Percentiles rank a stretch among this genome's conserved stretches.
phyloP scores from a whole-genome alignment of 768 basidiomycete species.

The Stropharia rugosoannulata region DNA sequence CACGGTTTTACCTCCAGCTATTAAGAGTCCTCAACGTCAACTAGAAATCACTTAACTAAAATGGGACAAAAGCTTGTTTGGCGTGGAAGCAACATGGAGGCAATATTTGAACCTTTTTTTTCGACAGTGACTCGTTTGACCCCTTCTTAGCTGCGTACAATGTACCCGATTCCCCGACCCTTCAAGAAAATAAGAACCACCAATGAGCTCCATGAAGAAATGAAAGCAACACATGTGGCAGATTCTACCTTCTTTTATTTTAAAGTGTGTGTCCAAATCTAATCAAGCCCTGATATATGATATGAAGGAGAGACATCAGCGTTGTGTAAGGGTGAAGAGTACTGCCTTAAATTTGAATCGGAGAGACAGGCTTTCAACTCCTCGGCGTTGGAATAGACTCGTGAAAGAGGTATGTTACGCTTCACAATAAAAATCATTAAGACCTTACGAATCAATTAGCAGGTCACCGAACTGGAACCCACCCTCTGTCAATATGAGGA shows the following conservation, averaged over 20 bases:
- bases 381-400: background rate
- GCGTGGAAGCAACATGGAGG: too few relatives aligned
- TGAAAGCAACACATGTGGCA: background rate
- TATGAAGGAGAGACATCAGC: background rate
- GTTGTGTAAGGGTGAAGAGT: background rate
- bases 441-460: background rate
- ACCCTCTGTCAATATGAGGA: slow-evolving; percentile 5
- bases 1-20: too few relatives aligned
- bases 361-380: background rate
- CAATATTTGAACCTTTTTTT: too few relatives aligned
- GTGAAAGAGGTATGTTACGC: background rate
- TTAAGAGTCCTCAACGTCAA: too few relatives aligned
- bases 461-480: slow-evolving; percentile 7
- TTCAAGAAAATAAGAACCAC: background rate
- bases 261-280: background rate
- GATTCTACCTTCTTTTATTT: background rate
- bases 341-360: background rate
- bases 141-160: background rate
- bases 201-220: background rate
- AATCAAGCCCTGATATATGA: background rate
- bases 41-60: too few relatives aligned
- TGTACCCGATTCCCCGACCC: background rate
- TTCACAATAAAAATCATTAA: background rate
- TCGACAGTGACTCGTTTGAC: background rate
- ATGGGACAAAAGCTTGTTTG: too few relatives aligned